Evolutionary conservation across 768 basidiomycete genomes (phyloP), one percentile per base, ranked within the genome.

Genomic region (Boletus insuetus): DNA sequence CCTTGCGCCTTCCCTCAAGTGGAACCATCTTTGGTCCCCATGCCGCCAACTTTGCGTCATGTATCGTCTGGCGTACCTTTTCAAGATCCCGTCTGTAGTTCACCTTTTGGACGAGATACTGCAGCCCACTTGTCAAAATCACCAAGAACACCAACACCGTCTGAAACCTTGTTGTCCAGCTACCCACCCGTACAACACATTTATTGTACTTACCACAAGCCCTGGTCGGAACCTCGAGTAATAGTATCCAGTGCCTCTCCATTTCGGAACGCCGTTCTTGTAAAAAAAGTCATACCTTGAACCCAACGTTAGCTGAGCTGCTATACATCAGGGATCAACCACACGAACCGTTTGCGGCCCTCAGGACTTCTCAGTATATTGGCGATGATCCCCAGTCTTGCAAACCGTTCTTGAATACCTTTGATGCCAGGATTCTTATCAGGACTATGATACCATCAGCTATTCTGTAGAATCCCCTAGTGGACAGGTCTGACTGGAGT

Each of bases 191-290:
- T 20, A 43, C 20, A 40, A 37, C 56, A 31, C 31, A 45, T 52
- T 58, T 29, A 32, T 32, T 16, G 14, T 19, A 69, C 82, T 59
- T 63, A 89, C 89, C 56, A 83, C 83, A 56, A 98, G 78, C 24
- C 94, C 93, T n/a, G 96, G 96, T 31, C 96, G 82, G 79, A 90
- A 99, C 49, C 97, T 86, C 31, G 91, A 84, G 72, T 98, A 99
- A 72, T 98, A 98, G 73, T 98, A 98, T 42, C 93, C 91, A 32
- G 91, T 94, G 16, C 94, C 96, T 60, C 95, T 81, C 96, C 96
- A 99, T 68, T 82, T 90, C 0, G 96, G 96, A 4, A 99, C 94
- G 20, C 96, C 96, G 58, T 98, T 98, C 74, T 96, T 94, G 79
- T 90, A 91, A 81, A 98, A 99, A 71, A 91, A 91, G 70, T 92